Evolutionary conservation across 176 grass and related monocot genomes (phyloP).

Genomic region (Raddia distichophylla): DNA sequence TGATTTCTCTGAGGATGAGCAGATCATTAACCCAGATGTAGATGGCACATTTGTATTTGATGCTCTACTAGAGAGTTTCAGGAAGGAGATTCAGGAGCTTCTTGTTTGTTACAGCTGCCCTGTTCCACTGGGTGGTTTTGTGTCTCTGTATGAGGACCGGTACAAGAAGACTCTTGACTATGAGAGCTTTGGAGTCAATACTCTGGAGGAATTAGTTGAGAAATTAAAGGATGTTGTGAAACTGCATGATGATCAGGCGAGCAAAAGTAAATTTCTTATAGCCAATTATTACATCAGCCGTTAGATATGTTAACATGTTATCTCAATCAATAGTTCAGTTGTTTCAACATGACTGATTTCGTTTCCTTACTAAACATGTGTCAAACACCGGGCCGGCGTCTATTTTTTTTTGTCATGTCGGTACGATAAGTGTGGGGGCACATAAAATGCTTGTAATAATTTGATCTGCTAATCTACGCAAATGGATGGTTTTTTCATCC

Average conservation of each 20-base stretch:
- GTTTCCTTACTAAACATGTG: constrained; percentile 21
- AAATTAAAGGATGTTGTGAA: constrained; percentile 77
- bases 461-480: constrained; percentile 15
- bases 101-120: constrained; percentile 84
- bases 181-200: constrained; percentile 61
- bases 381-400: constrained; percentile 20
- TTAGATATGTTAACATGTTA: constrained; percentile 37
- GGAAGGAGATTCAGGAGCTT: constrained; percentile 84
- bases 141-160: constrained; percentile 70
- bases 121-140: constrained; percentile 57
- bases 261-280: constrained; percentile 65
- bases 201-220: constrained; percentile 71
- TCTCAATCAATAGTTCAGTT: constrained; percentile 27
- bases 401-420: constrained; percentile 43
- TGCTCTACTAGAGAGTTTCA: constrained; percentile 58
- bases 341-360: constrained; percentile 4
- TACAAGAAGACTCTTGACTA: constrained; percentile 85
- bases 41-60: constrained; percentile 53
- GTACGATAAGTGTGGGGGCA: constrained; percentile 24
- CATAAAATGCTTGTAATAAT: constrained; percentile 41
- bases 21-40: constrained; percentile 44
- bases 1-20: constrained; percentile 77
- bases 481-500: constrained; percentile 19
- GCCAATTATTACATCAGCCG: constrained; percentile 44
- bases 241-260: constrained; percentile 50